Evolutionary conservation across 345 rosid genomes (phyloP), one percentile per base, ranked within the genome.

Genomic region (Nephelium lappaceum): DNA sequence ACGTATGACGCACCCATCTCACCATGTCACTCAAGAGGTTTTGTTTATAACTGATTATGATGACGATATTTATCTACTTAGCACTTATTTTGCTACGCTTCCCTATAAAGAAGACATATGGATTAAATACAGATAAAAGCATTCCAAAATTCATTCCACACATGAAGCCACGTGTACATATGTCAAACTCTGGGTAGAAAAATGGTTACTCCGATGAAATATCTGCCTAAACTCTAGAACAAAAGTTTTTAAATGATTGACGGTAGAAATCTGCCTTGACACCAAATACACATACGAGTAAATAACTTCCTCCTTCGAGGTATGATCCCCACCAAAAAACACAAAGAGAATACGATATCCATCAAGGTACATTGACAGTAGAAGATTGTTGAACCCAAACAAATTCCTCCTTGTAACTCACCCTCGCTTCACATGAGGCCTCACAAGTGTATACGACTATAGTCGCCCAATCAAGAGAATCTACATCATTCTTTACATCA

Each of bases 401-500:
- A 79, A 91, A 93, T 87, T 95, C 99, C 79, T 90, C 93, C 65
- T 75, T 86, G 86, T 92, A 95, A 71, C 84, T 79, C 39, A 73
- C 69, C 78, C 83, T 77, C 43, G 86, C 87, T 19, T 91, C 95
- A 67, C 98, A 93, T 23, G 99, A 92, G 71, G 82, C 89, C 84
- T 85, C 90, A 65, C 99, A 93, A 0, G 98, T 80, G 86, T 91
- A 91, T 21, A 92, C 84, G 5, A 73, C 91, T 5, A 92, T 88
- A n/a, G 94, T 90, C 19, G 94, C 90, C 98, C 98, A 95, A 67
- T 95, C 99, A 5, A 93, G 97, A 27, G 98, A 95, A 10, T 92
- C 90, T 21, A 63, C 85, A 0, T 91, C 97, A 55, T 89, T 90
- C 84, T 87, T 85, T 39, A 84, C 92, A 3, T 90, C 88, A 27